These are phyloP conservation scores for Pseudisothecium myosuroides DNA, from an alignment of 225 moss, liverwort and hornwort species.

Conservation along the genomic window DNA sequence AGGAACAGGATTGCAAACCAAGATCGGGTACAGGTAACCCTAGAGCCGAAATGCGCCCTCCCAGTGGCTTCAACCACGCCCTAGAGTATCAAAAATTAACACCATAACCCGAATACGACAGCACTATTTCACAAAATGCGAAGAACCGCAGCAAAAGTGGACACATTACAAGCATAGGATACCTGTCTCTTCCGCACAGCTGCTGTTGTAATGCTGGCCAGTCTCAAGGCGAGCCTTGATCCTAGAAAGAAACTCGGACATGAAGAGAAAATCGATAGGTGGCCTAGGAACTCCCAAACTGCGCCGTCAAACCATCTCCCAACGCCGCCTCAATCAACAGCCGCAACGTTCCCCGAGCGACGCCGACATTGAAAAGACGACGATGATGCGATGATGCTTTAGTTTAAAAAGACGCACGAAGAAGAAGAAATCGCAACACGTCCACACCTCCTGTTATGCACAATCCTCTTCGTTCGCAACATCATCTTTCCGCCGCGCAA, in stretches of 20 bases:
- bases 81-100: neutral
- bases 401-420: neutral
- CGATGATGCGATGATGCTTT: neutral
- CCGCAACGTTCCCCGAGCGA: neutral
- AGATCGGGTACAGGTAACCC: slow-evolving; percentile 7
- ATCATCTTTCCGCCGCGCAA: neutral
- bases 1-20: neutral
- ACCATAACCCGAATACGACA: neutral
- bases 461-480: neutral
- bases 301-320: slow-evolving; percentile 44
- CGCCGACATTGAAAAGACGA: neutral
- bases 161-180: neutral
- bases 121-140: neutral
- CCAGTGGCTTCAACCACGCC: neutral
- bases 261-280: slow-evolving; percentile 50
- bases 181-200: slow-evolving; percentile 81
- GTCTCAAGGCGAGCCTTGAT: slow-evolving; percentile 99
- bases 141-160: neutral
- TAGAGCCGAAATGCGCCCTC: neutral
- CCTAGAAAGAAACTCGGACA: slow-evolving; percentile 99
- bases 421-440: neutral
- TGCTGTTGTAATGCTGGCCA: slow-evolving; percentile 81
- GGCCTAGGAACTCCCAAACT: slow-evolving; percentile 5
- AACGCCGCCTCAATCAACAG: neutral
- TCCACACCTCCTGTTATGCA: neutral